Conservation (phyloP, 1,284 basidiomycete species). For the Cystobasidium pallidum region DNA sequence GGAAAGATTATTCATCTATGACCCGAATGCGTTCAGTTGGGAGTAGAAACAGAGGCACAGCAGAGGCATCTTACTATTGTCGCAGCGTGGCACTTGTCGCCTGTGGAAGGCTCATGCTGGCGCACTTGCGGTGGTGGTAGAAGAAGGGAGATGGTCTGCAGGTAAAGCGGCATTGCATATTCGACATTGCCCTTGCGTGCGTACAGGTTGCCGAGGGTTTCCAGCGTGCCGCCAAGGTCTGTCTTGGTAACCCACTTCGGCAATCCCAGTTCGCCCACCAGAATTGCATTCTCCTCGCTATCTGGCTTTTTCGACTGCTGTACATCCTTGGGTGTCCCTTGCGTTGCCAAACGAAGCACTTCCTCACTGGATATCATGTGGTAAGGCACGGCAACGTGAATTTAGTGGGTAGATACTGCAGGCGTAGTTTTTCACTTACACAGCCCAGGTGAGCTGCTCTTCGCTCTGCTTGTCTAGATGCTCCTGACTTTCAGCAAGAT, state of each 20-base stretch:
- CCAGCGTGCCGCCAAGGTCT: conserved; percentile 55
- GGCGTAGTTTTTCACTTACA: conserved; percentile 54
- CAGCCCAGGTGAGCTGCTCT: conserved; percentile 55
- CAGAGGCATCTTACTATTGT: conserved; percentile 29
- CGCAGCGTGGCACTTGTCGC: conserved; percentile 45
- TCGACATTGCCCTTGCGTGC: conserved; percentile 52
- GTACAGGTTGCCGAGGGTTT: conserved; percentile 56
- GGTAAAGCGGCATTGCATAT: conserved; percentile 56
- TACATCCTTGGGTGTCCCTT: conserved; percentile 8
- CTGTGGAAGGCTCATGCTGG: conserved; percentile 29
- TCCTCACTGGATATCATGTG: conserved; percentile 8
- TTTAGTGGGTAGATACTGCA: too few species aligned
- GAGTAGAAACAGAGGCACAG: background rate
- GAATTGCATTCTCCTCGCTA: conserved; percentile 42
- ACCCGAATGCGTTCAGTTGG: background rate
- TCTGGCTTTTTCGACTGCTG: conserved; percentile 2
- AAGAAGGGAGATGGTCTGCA: conserved; percentile 55
- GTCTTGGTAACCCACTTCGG: conserved; percentile 54
- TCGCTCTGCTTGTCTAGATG: conserved; percentile 48
- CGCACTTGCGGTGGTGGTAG: conserved; percentile 48
- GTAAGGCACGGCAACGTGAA: too few species aligned
- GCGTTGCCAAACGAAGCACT: conserved; percentile 4
- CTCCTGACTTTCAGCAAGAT: conserved; percentile 30
- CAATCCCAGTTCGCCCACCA: conserved; percentile 54
- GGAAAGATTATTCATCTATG: conserved; percentile 45